These are phyloP conservation scores for Penicillium hordei DNA, from an alignment of 2,329 filamentous ascomycete genomes.

Conservation along the genomic window DNA sequence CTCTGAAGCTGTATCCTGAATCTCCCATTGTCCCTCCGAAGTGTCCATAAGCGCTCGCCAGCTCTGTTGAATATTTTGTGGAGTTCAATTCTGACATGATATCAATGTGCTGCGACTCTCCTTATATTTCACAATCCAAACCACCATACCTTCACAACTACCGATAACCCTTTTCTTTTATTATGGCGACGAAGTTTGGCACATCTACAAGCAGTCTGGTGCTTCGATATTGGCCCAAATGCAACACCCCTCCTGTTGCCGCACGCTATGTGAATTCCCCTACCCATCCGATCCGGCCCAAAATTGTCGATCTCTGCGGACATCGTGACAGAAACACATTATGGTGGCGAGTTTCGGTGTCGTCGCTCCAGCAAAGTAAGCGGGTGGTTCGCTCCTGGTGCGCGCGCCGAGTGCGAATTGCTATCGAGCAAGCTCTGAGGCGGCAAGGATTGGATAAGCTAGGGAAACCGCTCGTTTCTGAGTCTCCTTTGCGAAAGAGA, in stretches of 20 bases:
- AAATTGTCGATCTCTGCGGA: slow-evolving; percentile 38
- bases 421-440: slow-evolving; percentile 48
- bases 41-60: not conserved
- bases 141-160: not conserved
- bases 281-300: slow-evolving; percentile 39
- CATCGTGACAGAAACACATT: slow-evolving; percentile 45
- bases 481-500: not conserved
- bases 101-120: slow-evolving; percentile 9
- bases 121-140: not conserved
- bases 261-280: slow-evolving; percentile 30
- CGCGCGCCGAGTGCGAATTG: slow-evolving; percentile 45
- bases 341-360: slow-evolving; percentile 49
- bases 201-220: slow-evolving; percentile 21
- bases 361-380: slow-evolving; percentile 34
- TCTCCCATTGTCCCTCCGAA: not conserved
- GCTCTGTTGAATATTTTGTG: not conserved
- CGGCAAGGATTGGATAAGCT: slow-evolving; percentile 46
- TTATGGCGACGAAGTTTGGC: slow-evolving; percentile 21
- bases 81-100: slow-evolving; percentile 17
- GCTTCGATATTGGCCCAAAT: slow-evolving; percentile 27
- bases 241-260: slow-evolving; percentile 30
- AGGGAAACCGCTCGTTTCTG: slow-evolving; percentile 17
- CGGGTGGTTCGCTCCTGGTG: slow-evolving; percentile 50
- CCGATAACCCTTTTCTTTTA: slow-evolving; percentile 1
- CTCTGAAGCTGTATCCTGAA: not conserved